Conservation (phyloP, 2,329 filamentous ascomycete species). For the Juglanconis sp. region DNA sequence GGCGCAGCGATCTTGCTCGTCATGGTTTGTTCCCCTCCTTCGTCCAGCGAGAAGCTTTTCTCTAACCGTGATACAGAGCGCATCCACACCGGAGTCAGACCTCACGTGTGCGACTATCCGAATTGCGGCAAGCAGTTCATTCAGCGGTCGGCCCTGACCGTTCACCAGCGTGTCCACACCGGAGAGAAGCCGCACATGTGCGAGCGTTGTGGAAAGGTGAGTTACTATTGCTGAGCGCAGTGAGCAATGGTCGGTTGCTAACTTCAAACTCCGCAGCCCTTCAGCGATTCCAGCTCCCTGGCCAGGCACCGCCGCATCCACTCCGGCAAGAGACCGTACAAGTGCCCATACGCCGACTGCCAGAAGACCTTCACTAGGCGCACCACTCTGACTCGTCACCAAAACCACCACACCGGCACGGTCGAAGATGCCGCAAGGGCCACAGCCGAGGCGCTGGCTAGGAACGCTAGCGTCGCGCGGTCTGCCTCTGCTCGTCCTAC, state of each 20-base stretch:
- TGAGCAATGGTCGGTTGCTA: not conserved
- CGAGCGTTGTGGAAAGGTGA: slow-evolving; percentile 91
- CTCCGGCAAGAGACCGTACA: slow-evolving; percentile 92
- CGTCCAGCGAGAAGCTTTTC: not conserved
- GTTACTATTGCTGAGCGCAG: slow-evolving; percentile 19
- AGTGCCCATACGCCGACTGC: slow-evolving; percentile 95
- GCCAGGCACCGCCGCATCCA: slow-evolving; percentile 93
- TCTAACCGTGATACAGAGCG: slow-evolving; percentile 61
- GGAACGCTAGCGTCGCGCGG: slow-evolving; percentile 31
- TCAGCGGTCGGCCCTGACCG: slow-evolving; percentile 89
- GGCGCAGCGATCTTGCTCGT: slow-evolving; percentile 87
- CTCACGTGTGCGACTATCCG: slow-evolving; percentile 87
- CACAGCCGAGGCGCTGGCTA: slow-evolving; percentile 79
- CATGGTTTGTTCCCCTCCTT: slow-evolving; percentile 55
- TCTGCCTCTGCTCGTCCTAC: slow-evolving; percentile 42
- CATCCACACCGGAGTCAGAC: slow-evolving; percentile 87
- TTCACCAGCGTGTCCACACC: slow-evolving; percentile 92
- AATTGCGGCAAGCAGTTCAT: slow-evolving; percentile 96
- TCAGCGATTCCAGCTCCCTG: slow-evolving; percentile 92
- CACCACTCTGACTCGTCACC: slow-evolving; percentile 90
- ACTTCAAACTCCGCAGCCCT: slow-evolving; percentile 59
- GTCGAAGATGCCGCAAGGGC: slow-evolving; percentile 90
- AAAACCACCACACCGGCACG: slow-evolving; percentile 93
- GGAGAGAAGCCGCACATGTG: slow-evolving; percentile 99
- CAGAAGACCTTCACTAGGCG: slow-evolving; percentile 97